Conservation (phyloP, 148 eudicot species). For the Heliamphora exappendiculata region DNA sequence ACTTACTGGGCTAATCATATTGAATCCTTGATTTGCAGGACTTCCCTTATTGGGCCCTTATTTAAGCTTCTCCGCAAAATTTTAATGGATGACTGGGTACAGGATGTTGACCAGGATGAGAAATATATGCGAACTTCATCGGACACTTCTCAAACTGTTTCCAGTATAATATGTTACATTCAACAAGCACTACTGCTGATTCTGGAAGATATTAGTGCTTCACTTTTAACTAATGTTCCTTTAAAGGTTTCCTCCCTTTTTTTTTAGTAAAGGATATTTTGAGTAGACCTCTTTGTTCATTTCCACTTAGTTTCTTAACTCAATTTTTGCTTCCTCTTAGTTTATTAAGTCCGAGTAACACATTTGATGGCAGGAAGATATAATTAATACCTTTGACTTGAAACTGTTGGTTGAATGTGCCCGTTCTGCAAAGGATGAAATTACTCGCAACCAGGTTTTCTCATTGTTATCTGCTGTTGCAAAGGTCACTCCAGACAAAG, state of each 20-base stretch:
- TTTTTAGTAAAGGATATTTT: not conserved
- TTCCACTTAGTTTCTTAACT: no score
- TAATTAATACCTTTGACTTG: slow-evolving; percentile 38
- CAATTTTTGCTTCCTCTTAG: not conserved
- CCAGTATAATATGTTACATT: slow-evolving; percentile 40
- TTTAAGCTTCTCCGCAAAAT: slow-evolving; percentile 55
- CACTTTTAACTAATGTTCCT: slow-evolving; percentile 26
- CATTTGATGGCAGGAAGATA: slow-evolving; percentile 29
- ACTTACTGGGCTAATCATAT: not conserved
- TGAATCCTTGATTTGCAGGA: slow-evolving; percentile 21
- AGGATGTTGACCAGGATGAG: slow-evolving; percentile 22
- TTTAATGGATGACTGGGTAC: slow-evolving; percentile 33
- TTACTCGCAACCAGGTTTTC: slow-evolving; percentile 69
- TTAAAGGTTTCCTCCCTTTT: slow-evolving; percentile 18
- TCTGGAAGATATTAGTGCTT: slow-evolving; percentile 67
- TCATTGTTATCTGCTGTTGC: slow-evolving; percentile 67
- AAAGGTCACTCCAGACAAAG: slow-evolving; percentile 50
- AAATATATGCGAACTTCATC: slow-evolving; percentile 28
- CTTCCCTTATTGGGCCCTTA: slow-evolving; percentile 52
- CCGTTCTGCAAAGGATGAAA: slow-evolving; percentile 48
- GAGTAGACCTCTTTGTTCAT: not conserved
- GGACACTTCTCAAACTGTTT: slow-evolving; percentile 25
- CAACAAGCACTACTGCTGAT: slow-evolving; percentile 65
- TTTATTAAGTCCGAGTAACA: not conserved
- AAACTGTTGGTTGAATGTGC: slow-evolving; percentile 67